Conservation (phyloP, 208 protist genomes). For the Leptomonas seymouri region DNA sequence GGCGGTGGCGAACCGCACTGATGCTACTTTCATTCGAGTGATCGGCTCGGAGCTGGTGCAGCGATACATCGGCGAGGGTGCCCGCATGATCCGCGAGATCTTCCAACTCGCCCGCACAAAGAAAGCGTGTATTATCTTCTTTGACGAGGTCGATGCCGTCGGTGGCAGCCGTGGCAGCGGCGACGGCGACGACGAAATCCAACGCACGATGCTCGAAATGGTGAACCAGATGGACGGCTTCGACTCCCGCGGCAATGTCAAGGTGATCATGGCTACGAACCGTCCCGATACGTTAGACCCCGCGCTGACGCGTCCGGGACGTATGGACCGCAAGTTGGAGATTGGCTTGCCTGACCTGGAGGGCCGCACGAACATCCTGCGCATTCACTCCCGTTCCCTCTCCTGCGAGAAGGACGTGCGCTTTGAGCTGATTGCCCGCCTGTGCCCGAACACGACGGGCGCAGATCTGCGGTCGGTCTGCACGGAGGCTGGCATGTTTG, state of each 20-base stretch:
- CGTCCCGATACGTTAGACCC: slow-evolving; percentile 99
- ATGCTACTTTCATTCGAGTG: slow-evolving; percentile 99
- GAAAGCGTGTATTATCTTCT: slow-evolving; percentile 99
- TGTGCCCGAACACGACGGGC: slow-evolving; percentile 99
- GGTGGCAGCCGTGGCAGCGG: slow-evolving; percentile 92
- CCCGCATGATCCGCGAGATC: slow-evolving; percentile 99
- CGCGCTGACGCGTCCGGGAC: slow-evolving; percentile 98
- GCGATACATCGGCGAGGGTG: slow-evolving; percentile 99
- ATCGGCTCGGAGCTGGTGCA: slow-evolving; percentile 99
- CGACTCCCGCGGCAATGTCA: slow-evolving; percentile 99
- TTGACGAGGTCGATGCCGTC: slow-evolving; percentile 99
- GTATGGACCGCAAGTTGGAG: slow-evolving; percentile 99
- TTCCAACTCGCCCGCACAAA: slow-evolving; percentile 99
- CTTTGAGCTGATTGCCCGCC: slow-evolving; percentile 98
- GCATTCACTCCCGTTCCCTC: slow-evolving; percentile 99
- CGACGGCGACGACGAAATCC: slow-evolving; percentile 99
- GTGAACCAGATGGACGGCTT: slow-evolving; percentile 99
- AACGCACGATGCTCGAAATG: slow-evolving; percentile 99
- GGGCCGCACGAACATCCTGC: slow-evolving; percentile 98
- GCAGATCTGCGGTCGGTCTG: slow-evolving; percentile 98
- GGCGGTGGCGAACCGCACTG: slow-evolving; percentile 99
- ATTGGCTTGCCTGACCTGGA: slow-evolving; percentile 99
- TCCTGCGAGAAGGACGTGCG: slow-evolving; percentile 98
- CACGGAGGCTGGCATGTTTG: slow-evolving; percentile 99
- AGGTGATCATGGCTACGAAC: slow-evolving; percentile 99